A percentile compares a stretch with the other conserved stretches of the same genome.
Evolutionary conservation across 2,329 filamentous ascomycete genomes (phyloP).

Genomic region (Teratosphaeria viscida): DNA sequence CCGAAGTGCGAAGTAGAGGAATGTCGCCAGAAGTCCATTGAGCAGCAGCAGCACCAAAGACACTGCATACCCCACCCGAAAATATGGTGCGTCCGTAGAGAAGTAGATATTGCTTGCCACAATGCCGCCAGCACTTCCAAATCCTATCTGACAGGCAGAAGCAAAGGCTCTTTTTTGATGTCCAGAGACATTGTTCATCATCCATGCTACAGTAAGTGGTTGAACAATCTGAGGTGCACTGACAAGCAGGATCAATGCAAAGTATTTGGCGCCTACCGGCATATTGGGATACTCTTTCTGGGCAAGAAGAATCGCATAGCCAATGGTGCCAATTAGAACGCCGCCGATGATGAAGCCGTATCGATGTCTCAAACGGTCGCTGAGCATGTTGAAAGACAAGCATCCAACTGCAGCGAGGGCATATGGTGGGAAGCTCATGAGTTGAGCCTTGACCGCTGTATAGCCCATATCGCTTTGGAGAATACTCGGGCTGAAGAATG

Average conservation of each 20-base stretch:
- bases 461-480: no score
- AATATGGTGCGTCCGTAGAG: slow-evolving; percentile 37
- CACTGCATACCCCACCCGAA: slow-evolving; percentile 40
- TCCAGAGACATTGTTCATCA: slow-evolving; percentile 47
- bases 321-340: slow-evolving; percentile 40
- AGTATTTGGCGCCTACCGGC: slow-evolving; percentile 29
- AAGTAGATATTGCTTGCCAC: slow-evolving; percentile 44
- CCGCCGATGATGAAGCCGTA: slow-evolving; percentile 46
- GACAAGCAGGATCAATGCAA: slow-evolving; percentile 46
- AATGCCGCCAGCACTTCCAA: slow-evolving; percentile 43
- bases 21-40: slow-evolving; percentile 30
- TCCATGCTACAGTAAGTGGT: slow-evolving; percentile 46
- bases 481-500: no score
- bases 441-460: slow-evolving; percentile 36
- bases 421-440: slow-evolving; percentile 28
- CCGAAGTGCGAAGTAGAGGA: slow-evolving; percentile 33
- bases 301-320: slow-evolving; percentile 46
- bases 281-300: slow-evolving; percentile 20
- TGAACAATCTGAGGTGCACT: slow-evolving; percentile 45
- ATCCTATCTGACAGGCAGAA: slow-evolving; percentile 41
- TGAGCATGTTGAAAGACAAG: slow-evolving; percentile 44
- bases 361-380: slow-evolving; percentile 42
- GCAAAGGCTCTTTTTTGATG: slow-evolving; percentile 48
- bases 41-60: slow-evolving; percentile 36
- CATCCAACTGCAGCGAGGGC: slow-evolving; percentile 44